Conservation (phyloP, 2,329 filamentous ascomycete genomes). For the Ramichloridium luteum region DNA sequence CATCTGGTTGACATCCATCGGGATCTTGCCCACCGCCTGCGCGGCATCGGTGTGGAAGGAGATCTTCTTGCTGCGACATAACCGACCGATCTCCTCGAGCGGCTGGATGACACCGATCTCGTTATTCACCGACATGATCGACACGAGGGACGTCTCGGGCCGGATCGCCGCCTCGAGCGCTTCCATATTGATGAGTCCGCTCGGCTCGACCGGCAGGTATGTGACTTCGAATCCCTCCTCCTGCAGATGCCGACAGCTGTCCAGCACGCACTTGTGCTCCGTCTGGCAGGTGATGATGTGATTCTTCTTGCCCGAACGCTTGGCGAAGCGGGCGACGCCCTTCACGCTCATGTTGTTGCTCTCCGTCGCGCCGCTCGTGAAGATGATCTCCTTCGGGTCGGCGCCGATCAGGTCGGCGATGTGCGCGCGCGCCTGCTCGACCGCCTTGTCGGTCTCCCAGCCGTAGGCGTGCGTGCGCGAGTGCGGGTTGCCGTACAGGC, state of each 20-base stretch:
- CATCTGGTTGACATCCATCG: conserved; percentile 92
- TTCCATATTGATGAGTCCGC: conserved; percentile 73
- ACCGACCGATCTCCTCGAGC: conserved; percentile 78
- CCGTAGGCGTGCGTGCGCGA: conserved; percentile 96
- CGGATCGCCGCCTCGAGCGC: conserved; percentile 80
- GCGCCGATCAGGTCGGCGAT: conserved; percentile 82
- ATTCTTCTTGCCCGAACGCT: conserved; percentile 86
- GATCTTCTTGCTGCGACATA: conserved; percentile 82
- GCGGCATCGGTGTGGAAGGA: conserved; percentile 98
- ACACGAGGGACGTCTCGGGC: conserved; percentile 83
- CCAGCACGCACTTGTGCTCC: conserved; percentile 96
- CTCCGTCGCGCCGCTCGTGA: conserved; percentile 94
- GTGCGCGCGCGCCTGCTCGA: conserved; percentile 74
- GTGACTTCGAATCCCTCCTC: conserved; percentile 94
- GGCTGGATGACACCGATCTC: conserved; percentile 99
- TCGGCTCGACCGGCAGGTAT: conserved; percentile 82
- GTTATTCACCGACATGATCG: conserved; percentile 98
- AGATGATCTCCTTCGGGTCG: conserved; percentile 95
- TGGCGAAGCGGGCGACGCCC: conserved; percentile 91
- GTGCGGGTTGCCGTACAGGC: conserved; percentile 92
- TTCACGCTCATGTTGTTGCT: conserved; percentile 99
- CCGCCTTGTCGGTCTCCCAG: conserved; percentile 93
- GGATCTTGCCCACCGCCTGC: conserved; percentile 97
- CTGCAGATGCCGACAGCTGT: conserved; percentile 92
- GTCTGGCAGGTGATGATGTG: conserved; percentile 97